phyloP scores from a whole-genome alignment of 1,139 yeast species.

The Geotrichum histeridarum region DNA sequence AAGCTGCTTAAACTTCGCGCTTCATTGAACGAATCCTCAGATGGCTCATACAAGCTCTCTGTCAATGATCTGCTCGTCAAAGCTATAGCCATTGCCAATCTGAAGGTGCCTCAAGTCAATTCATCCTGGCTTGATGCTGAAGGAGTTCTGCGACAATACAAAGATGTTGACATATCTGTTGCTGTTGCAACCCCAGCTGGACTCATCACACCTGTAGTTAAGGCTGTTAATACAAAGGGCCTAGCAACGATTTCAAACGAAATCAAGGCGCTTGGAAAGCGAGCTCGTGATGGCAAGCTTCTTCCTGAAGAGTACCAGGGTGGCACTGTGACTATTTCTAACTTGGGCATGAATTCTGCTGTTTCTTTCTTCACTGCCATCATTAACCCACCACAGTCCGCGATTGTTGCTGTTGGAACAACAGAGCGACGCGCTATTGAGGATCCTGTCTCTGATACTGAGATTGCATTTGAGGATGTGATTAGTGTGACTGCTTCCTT shows the following conservation, averaged over 20 bases:
- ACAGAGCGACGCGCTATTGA: slow-evolving; percentile 89
- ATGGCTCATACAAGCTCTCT: slow-evolving; percentile 85
- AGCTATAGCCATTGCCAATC: slow-evolving; percentile 86
- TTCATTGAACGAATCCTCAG: slow-evolving; percentile 76
- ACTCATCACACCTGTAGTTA: slow-evolving; percentile 90
- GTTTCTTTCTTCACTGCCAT: slow-evolving; percentile 90
- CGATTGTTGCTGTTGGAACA: slow-evolving; percentile 92
- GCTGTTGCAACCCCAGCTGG: slow-evolving; percentile 99
- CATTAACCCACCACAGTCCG: slow-evolving; percentile 95
- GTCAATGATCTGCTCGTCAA: slow-evolving; percentile 91
- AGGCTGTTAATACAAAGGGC: slow-evolving; percentile 82
- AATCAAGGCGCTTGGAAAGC: slow-evolving; percentile 89
- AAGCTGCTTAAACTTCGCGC: slow-evolving; percentile 89
- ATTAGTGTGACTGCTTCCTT: slow-evolving; percentile 92
- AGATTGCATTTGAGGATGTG: slow-evolving; percentile 86
- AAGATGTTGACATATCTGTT: slow-evolving; percentile 90
- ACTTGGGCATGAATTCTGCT: slow-evolving; percentile 97
- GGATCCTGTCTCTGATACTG: slow-evolving; percentile 83
- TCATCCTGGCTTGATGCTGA: slow-evolving; percentile 88
- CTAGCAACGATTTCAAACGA: slow-evolving; percentile 72
- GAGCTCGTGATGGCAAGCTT: slow-evolving; percentile 91
- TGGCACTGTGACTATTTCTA: slow-evolving; percentile 96
- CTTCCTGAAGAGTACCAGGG: slow-evolving; percentile 97
- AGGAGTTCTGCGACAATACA: slow-evolving; percentile 87
- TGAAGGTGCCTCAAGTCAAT: slow-evolving; percentile 89